phyloP scores from a whole-genome alignment of 78 protist species.

The Dictyostelium brefeldianum region DNA sequence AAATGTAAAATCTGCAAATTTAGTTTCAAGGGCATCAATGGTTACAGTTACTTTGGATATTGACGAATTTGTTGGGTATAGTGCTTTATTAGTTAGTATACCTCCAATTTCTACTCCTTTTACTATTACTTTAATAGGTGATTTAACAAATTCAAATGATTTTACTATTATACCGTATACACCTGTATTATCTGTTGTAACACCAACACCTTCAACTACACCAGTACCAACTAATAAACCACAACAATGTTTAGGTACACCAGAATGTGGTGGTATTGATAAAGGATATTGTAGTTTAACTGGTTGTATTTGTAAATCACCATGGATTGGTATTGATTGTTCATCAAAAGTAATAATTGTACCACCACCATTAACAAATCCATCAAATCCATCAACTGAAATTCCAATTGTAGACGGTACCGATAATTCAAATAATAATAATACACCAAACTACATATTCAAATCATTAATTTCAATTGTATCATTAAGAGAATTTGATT shows the following conservation, averaged over 20 bases:
- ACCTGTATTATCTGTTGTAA: neutral
- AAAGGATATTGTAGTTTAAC: neutral
- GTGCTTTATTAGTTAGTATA: too few relatives aligned
- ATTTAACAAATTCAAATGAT: neutral
- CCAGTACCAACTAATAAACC: neutral
- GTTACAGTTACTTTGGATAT: too few relatives aligned
- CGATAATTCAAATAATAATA: neutral
- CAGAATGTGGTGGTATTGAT: neutral
- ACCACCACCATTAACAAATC: neutral
- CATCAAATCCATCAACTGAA: neutral
- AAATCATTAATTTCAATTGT: neutral
- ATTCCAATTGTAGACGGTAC: too few relatives aligned
- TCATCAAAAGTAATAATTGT: neutral
- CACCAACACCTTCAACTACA: neutral
- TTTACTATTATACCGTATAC: too few relatives aligned
- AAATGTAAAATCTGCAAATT: neutral
- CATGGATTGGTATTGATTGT: slow-evolving; percentile 14
- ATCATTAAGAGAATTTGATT: slow-evolving; percentile 18
- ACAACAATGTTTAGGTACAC: neutral
- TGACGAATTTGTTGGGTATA: too few relatives aligned
- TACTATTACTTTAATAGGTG: neutral
- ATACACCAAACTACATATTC: neutral
- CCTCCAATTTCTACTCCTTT: neutral
- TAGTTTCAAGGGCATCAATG: neutral
- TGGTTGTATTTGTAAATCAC: neutral